phyloP scores from a whole-genome alignment of 176 grass and related monocot species.

The Elymus sibiricus region DNA sequence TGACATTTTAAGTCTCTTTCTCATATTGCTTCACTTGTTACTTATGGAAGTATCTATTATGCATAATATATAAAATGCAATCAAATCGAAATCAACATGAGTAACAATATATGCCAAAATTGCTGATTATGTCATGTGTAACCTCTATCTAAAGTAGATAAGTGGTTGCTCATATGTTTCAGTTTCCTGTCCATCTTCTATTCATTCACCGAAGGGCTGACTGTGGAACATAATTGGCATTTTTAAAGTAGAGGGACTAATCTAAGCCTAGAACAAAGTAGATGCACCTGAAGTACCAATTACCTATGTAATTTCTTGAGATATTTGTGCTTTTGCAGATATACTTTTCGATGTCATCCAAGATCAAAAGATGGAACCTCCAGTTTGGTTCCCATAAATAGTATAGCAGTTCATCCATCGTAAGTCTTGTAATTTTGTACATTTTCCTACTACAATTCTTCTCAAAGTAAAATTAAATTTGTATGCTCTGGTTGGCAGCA shows the following conservation, averaged over 20 bases:
- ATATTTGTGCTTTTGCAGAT: conserved; percentile 45
- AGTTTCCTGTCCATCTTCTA: neutral
- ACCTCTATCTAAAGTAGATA: neutral
- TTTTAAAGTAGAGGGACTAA: neutral
- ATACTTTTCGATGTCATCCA: conserved; percentile 74
- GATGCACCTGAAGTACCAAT: neutral
- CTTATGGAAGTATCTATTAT: neutral
- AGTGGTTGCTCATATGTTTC: neutral
- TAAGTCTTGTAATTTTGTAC: conserved; percentile 34
- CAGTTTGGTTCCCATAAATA: conserved; percentile 55
- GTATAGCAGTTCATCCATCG: conserved; percentile 48
- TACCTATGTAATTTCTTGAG: neutral
- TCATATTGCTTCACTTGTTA: conserved; percentile 15
- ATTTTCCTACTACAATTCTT: conserved; percentile 17
- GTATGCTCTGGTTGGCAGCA: conserved; percentile 39
- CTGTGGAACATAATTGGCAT: neutral
- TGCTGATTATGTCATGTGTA: neutral
- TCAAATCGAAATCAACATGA: neutral
- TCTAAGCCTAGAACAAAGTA: neutral
- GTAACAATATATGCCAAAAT: neutral
- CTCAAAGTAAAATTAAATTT: neutral
- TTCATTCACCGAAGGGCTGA: neutral
- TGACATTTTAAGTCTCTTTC: neutral
- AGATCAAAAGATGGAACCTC: conserved; percentile 57
- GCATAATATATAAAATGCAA: neutral